Evolutionary conservation across 306 rosid genomes (phyloP).

Genomic region (Begonia masoniana): DNA sequence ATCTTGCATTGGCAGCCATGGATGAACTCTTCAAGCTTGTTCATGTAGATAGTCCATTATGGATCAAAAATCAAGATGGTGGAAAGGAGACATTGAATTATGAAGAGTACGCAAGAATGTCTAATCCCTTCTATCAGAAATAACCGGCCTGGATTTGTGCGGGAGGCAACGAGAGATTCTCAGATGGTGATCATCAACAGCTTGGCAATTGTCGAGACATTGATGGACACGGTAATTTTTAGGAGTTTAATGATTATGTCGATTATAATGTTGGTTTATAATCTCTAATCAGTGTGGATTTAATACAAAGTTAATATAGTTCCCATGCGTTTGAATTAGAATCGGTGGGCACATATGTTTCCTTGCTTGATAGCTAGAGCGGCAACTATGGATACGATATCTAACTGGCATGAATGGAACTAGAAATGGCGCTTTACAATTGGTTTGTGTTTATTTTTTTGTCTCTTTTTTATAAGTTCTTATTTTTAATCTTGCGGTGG

Average conservation of each 20-base stretch:
- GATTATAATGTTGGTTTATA: no score
- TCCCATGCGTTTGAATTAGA: conserved; percentile 25
- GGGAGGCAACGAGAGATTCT: conserved; percentile 52
- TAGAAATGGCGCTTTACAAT: conserved; percentile 49
- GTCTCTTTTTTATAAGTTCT: not conserved
- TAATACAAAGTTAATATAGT: conserved; percentile 3
- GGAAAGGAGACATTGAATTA: conserved; percentile 40
- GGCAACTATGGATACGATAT: conserved; percentile 32
- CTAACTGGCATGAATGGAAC: conserved; percentile 42
- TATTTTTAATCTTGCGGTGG: not conserved
- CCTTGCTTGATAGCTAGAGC: conserved; percentile 54
- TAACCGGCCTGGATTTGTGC: conserved; percentile 29
- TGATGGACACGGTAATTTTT: conserved; percentile 54
- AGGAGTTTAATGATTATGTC: no score
- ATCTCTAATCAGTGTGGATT: not conserved
- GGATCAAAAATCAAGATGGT: conserved; percentile 49
- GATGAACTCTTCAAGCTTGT: conserved; percentile 64
- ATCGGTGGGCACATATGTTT: conserved; percentile 75
- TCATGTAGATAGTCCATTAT: conserved; percentile 40
- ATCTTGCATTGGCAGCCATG: conserved; percentile 66
- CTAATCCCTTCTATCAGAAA: conserved; percentile 29
- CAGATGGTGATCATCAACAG: conserved; percentile 36
- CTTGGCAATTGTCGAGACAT: conserved; percentile 40
- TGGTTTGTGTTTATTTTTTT: conserved; percentile 41
- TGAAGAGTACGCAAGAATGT: conserved; percentile 48